Base-by-base conservation (phyloP, 179 eudicot genomes). In the Silene noctiflora region DNA sequence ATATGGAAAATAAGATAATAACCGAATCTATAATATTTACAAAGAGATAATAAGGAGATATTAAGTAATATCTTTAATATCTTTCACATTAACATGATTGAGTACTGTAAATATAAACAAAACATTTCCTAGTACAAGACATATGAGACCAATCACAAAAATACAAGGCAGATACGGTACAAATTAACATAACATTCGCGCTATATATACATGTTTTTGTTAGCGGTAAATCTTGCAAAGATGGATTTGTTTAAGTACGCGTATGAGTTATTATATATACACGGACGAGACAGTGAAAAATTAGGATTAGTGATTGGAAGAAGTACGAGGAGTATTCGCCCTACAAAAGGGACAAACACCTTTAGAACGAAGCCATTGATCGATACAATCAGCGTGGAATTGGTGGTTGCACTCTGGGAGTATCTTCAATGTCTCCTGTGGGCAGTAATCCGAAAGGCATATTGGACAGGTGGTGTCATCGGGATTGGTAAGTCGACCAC, bases 301-400 rank as follows among this genome's bases (percentile, higher is more conserved):
- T 16, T 53, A 53, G 59, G 59, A 53, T 53, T 53, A 53, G n/a
- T 14, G 19, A 53, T 53, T 1, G 19, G 59, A 13, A 14, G 59
- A 17, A 53, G 17, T 14, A 16, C 25, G 16, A 31, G 75, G 48
- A 19, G 46, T 42, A 9, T 3, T 39, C 42, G 55, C 35, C 19
- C 73, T 53, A 66, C 81, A 78, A 78, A 72, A 33, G 4, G 81
- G 81, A 20, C 76, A 78, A 72, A 51, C 11, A 0, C 22, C 62
- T 19, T 17, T 66, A 4, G 14, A 7, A 9, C 56, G 65, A 55
- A 72, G 71, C 81, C 81, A 72, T 22, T 64, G 16, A 64, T 72
- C 51, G 22, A 78, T 33, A n/a, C 81, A 78, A 53, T 53, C 58
- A 21, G 59, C 35, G 65, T 78, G 81, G 42, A 78, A 78, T 9